phyloP scores from a whole-genome alignment of 1,284 basidiomycete species.

The Ceratobasidium sp. region DNA sequence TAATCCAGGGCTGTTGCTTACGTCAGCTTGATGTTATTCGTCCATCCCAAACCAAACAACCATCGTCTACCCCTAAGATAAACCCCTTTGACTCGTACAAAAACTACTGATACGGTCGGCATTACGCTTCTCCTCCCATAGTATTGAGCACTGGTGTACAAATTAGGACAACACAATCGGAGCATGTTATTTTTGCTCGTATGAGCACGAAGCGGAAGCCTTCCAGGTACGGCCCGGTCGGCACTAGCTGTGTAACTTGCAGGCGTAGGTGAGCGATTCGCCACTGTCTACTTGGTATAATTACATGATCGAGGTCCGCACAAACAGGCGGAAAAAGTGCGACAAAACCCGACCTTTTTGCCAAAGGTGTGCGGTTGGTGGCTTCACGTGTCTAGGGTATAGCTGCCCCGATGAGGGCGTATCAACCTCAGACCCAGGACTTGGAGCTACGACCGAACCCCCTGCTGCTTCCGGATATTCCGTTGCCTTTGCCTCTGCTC shows the following conservation, averaged over 20 bases:
- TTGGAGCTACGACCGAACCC: neutral
- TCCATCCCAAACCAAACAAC: no score
- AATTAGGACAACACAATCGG: no score
- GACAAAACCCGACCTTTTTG: neutral
- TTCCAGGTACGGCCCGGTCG: neutral
- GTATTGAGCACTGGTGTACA: no score
- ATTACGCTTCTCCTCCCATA: no score
- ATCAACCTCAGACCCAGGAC: neutral
- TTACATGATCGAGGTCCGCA: neutral
- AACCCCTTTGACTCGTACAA: no score
- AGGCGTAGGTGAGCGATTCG: neutral
- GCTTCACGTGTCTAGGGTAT: slow-evolving; percentile 10
- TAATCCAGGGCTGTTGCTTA: neutral
- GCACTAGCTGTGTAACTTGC: no score
- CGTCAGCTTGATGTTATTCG: no score
- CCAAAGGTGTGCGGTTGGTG: slow-evolving; percentile 4
- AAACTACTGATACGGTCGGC: no score
- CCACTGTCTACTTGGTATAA: neutral
- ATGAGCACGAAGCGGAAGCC: neutral
- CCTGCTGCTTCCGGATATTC: neutral
- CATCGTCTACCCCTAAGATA: no score
- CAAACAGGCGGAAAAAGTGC: slow-evolving; percentile 11
- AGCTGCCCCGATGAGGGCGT: no score
- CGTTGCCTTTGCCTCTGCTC: neutral
- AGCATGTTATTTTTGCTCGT: no score